Evolutionary conservation across 176 grass and related monocot genomes (phyloP), one percentile per base, ranked within the genome.

Genomic region (Carex cristatella): DNA sequence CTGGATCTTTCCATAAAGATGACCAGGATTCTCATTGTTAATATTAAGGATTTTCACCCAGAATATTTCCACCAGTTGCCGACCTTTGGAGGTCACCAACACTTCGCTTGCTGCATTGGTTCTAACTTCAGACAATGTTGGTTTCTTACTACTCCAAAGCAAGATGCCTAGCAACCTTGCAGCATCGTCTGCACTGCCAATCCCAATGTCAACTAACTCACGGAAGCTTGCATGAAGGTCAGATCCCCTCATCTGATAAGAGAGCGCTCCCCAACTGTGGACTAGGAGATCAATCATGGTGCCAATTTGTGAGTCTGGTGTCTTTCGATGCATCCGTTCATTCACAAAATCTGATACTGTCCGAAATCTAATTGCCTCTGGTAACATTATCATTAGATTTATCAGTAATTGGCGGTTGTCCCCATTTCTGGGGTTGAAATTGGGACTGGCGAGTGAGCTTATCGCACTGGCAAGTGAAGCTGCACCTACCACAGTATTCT

Each of bases 1-100:
- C 35, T 69, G 64, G 14, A 84, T 53, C 16, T n/a, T 73, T 18
- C 82, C 82, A 67, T 84, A 84, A 54, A 84, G 82, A 84, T 84
- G 82, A 84, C 73, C 65, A 3, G 65, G 82, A 30, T 73, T 73
- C 65, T 73, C 82, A 12, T 67, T 67, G 44, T 73, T 44, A 18
- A 73, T 84, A 73, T 73, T 73, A 16, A 73, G 16, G 5, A 72
- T 15, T 60, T 72, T 11, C 38, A 84, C 59, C 38, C 19, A 84
- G 44, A 68, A 84, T 51, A 84, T 56, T 30, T 84, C 81, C 33
- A 83, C 55, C 4, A 83, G 61, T 81, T 81, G 23, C 33, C 79
- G 49, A 61, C 79, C 79, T 81, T 58, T 35, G 10, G 82, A 56
- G 64, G 82, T 51, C 15, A 37, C 35, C 35, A 3, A 73, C 14